phyloP scores from a whole-genome alignment of 495 filamentous ascomycete genomes.

The Emericellopsis terricola region DNA sequence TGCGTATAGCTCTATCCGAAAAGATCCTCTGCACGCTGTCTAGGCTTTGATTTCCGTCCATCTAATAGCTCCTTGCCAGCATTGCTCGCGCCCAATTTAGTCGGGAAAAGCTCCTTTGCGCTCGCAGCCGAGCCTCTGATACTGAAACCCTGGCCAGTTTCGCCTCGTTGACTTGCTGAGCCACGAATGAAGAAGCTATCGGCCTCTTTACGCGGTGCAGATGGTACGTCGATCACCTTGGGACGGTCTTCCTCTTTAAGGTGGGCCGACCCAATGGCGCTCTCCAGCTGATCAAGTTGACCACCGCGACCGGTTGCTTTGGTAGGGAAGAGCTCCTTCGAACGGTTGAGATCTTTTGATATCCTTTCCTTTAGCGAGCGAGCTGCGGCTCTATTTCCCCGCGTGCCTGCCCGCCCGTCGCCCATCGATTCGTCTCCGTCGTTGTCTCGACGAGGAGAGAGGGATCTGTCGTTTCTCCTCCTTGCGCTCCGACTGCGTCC shows the following conservation, averaged over 20 bases:
- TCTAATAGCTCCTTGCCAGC: slow-evolving; percentile 55
- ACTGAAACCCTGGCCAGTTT: slow-evolving; percentile 32
- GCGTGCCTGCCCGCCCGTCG: slow-evolving; percentile 11
- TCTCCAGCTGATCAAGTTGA: slow-evolving; percentile 13
- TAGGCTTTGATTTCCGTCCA: slow-evolving; percentile 23
- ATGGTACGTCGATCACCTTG: background rate
- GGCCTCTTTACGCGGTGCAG: background rate
- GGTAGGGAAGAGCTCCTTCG: slow-evolving; percentile 58
- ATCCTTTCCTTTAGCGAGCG: slow-evolving; percentile 25
- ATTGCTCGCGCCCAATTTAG: slow-evolving; percentile 37
- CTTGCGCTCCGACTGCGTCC: slow-evolving; percentile 14
- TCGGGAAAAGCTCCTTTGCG: slow-evolving; percentile 54
- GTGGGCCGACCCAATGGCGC: background rate
- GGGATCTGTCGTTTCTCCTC: slow-evolving; percentile 40
- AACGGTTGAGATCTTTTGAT: slow-evolving; percentile 11
- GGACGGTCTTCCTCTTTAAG: slow-evolving; percentile 2
- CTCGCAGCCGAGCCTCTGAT: slow-evolving; percentile 49
- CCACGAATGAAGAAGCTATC: slow-evolving; percentile 45
- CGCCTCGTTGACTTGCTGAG: slow-evolving; percentile 23
- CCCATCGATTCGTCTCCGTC: slow-evolving; percentile 36
- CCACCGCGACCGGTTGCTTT: slow-evolving; percentile 23
- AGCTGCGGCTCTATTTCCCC: slow-evolving; percentile 25
- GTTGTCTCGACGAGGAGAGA: slow-evolving; percentile 53
- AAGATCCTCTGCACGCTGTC: slow-evolving; percentile 35
- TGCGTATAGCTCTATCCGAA: slow-evolving; percentile 17